Evolutionary conservation across 2,329 filamentous ascomycete species (phyloP), one percentile per base, ranked within the genome.

Genomic region (Hymenoscyphus albidus): DNA sequence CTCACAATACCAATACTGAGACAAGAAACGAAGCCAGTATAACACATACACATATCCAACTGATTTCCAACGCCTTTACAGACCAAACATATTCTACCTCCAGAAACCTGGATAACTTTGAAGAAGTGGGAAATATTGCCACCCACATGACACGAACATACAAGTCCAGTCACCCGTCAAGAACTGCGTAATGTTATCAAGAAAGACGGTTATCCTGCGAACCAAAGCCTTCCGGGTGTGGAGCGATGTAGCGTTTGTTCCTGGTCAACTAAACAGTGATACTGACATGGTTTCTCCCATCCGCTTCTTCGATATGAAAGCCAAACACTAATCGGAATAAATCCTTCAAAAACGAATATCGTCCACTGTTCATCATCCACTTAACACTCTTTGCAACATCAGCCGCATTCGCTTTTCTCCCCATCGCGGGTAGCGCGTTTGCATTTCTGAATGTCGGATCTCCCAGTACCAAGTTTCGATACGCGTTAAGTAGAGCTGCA

Each of bases 291-390:
- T 90, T 89, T 68, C 88, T 82, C 62, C 82, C 79, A 58, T 89
- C 86, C 0, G 86, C 88, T 71, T 97, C 93, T 63, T 97, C 92
- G 16, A 92, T 78, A 58, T 89, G 85, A 73, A 94, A 94, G 3
- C 92, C 90, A 76, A 96, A 96, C 2, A 97, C 92, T 51, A 94
- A 82, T 62, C 86, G 85, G 78, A 91, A 97, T 14, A 97, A 80
- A 72, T 97, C 93, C 59, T 87, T 83, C 68, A 97, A 79, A 82
- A 94, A 97, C 9, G 81, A 81, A 76, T 95, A 95, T 71, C 93
- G 87, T 64, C 86, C 83, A 35, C 85, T 87, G 64, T 86, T 82
- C 61, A 85, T 85, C 85, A 97, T 91, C 81, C 88, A 89, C 61
- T 84, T 81, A 6, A 97, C 89, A 59, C 91, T 91, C 76, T 88